A percentile compares a stretch with the other conserved stretches of the same genome.
Conservation (phyloP, 2,329 filamentous ascomycete species). For the Aspergillus terreus region DNA sequence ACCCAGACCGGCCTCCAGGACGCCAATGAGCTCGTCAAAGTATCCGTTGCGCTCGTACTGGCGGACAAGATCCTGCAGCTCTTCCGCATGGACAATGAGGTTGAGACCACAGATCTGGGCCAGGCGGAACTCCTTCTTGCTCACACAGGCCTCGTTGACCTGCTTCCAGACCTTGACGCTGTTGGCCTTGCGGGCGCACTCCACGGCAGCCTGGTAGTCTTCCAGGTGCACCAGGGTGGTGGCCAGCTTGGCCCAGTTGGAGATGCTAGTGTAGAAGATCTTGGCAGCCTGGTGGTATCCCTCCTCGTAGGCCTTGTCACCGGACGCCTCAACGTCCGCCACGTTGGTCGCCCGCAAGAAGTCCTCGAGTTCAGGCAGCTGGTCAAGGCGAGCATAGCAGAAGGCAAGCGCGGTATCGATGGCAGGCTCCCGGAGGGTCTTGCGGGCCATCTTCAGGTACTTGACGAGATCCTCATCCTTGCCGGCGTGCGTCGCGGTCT, state of each 20-base stretch:
- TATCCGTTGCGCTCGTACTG: conserved; percentile 97
- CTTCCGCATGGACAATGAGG: conserved; percentile 94
- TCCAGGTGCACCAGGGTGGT: conserved; percentile 95
- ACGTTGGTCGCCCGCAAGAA: conserved; percentile 92
- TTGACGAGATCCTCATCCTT: conserved; percentile 98
- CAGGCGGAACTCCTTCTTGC: conserved; percentile 97
- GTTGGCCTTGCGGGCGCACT: conserved; percentile 97
- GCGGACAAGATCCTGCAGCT: conserved; percentile 86
- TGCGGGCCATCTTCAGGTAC: conserved; percentile 93
- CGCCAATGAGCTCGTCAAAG: conserved; percentile 93
- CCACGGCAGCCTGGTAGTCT: conserved; percentile 96
- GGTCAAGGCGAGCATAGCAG: conserved; percentile 85
- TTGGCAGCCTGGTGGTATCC: conserved; percentile 94
- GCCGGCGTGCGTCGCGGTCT: conserved; percentile 88
- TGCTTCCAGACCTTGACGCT: conserved; percentile 99
- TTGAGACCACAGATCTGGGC: conserved; percentile 99
- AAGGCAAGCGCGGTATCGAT: conserved; percentile 95
- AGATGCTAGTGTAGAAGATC: conserved; percentile 98
- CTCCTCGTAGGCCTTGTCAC: conserved; percentile 96
- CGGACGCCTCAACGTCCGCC: conserved; percentile 91
- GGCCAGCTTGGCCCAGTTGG: conserved; percentile 98
- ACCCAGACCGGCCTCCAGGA: conserved; percentile 92
- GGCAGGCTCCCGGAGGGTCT: conserved; percentile 87
- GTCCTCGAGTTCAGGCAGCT: conserved; percentile 90
- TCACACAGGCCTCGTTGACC: conserved; percentile 92